These are phyloP conservation scores for Thermothelomyces thermophilus DNA, from an alignment of 2,329 filamentous ascomycete species.

Conservation along the genomic window DNA sequence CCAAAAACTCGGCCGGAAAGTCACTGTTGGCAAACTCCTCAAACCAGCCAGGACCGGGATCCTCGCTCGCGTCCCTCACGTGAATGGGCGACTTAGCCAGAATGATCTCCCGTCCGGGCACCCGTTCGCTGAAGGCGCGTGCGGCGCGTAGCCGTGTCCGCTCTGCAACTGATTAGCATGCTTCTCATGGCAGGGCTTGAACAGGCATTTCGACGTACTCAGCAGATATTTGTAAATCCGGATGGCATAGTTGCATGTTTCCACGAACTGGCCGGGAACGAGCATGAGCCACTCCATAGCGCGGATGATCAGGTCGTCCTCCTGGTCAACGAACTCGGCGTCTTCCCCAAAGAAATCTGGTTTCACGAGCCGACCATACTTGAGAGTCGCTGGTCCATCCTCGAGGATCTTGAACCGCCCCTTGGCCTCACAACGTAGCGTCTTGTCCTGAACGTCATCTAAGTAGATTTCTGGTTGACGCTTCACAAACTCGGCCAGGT, in stretches of 20 bases:
- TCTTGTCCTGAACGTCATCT: slow-evolving; percentile 37
- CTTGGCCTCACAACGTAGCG: slow-evolving; percentile 35
- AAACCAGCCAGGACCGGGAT: slow-evolving; percentile 29
- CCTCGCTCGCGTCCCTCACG: slow-evolving; percentile 31
- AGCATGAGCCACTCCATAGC: slow-evolving; percentile 80
- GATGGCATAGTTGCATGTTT: slow-evolving; percentile 43
- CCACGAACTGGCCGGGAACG: slow-evolving; percentile 46
- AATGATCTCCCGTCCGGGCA: slow-evolving; percentile 45
- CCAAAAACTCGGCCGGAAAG: slow-evolving; percentile 18
- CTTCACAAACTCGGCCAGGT: slow-evolving; percentile 66
- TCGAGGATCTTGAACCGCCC: slow-evolving; percentile 46
- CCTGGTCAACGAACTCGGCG: slow-evolving; percentile 45
- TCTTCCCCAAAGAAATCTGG: slow-evolving; percentile 64
- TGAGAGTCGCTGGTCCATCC: slow-evolving; percentile 44
- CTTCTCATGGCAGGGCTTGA: slow-evolving; percentile 8
- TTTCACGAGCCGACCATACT: slow-evolving; percentile 58
- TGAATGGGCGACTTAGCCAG: slow-evolving; percentile 32
- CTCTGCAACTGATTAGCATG: slow-evolving; percentile 32
- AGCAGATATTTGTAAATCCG: slow-evolving; percentile 79
- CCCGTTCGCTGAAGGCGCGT: slow-evolving; percentile 45
- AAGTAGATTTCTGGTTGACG: slow-evolving; percentile 54
- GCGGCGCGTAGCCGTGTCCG: slow-evolving; percentile 48
- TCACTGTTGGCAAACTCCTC: slow-evolving; percentile 33
- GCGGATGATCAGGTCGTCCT: slow-evolving; percentile 66
- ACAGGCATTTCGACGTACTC: slow-evolving; percentile 50